Conservation (phyloP, 768 basidiomycete genomes). For the Boletales sp. region DNA sequence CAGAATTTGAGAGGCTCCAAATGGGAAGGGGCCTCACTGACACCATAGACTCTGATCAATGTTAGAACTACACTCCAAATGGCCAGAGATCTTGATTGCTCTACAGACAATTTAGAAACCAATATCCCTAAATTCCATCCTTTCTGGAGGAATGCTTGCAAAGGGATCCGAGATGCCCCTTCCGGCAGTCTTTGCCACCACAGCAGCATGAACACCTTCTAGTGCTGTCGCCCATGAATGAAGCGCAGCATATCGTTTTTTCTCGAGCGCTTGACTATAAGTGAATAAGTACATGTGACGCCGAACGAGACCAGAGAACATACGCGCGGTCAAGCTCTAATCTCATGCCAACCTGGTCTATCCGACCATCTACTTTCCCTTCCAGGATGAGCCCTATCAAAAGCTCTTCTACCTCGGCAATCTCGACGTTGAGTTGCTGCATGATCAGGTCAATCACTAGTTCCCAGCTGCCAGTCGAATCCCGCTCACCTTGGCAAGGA, state of each 20-base stretch:
- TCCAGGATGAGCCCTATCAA: slow-evolving; percentile 92
- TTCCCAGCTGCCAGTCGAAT: not conserved
- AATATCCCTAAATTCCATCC: slow-evolving; percentile 29
- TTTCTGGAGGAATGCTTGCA: slow-evolving; percentile 30
- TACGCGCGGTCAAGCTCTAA: slow-evolving; percentile 88
- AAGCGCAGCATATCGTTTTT: slow-evolving; percentile 78
- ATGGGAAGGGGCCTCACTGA: too few relatives aligned
- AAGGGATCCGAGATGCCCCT: slow-evolving; percentile 31
- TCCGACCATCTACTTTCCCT: slow-evolving; percentile 94
- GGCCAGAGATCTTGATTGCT: not conserved
- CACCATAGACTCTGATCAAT: too few relatives aligned
- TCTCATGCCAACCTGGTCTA: slow-evolving; percentile 94
- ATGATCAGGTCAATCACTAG: slow-evolving; percentile 1
- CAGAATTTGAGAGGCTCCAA: too few relatives aligned
- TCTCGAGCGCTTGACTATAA: slow-evolving; percentile 78
- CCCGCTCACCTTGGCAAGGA: slow-evolving; percentile 77
- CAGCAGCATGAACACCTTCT: slow-evolving; percentile 69
- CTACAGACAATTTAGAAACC: slow-evolving; percentile 16
- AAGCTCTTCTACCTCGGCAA: slow-evolving; percentile 89
- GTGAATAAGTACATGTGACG: slow-evolving; percentile 1
- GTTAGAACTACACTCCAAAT: too few relatives aligned
- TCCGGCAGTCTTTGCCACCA: slow-evolving; percentile 66
- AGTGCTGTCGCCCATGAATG: slow-evolving; percentile 82
- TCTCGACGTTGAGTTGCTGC: slow-evolving; percentile 94
- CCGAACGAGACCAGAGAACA: slow-evolving; percentile 5